phyloP scores from a whole-genome alignment of 306 rosid genomes.

The Trifolium repens region DNA sequence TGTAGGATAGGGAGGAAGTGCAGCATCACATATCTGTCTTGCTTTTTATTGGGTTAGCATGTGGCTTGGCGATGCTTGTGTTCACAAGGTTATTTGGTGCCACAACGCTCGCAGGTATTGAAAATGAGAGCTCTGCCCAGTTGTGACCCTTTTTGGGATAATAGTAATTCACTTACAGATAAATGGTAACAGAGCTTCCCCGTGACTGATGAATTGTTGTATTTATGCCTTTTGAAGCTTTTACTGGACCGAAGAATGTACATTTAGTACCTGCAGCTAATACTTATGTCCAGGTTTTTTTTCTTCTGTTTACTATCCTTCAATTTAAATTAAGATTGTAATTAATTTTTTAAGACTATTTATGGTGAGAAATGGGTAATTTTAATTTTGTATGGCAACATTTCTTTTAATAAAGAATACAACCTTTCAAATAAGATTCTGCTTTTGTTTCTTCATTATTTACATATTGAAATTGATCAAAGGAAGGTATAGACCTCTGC shows the following conservation, averaged over 20 bases:
- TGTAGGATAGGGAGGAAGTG: conserved; percentile 85
- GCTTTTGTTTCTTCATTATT: conserved; percentile 16
- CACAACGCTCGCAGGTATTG: conserved; percentile 71
- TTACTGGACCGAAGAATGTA: conserved; percentile 70
- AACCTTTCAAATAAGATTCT: conserved; percentile 23
- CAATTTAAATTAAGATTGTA: conserved; percentile 22
- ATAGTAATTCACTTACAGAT: conserved; percentile 29
- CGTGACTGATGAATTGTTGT: conserved; percentile 48
- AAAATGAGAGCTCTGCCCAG: conserved; percentile 30
- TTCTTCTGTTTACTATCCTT: conserved; percentile 13
- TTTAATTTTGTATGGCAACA: background rate
- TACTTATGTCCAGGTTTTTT: conserved; percentile 81
- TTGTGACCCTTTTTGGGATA: conserved; percentile 32
- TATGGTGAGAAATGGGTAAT: conserved; percentile 17
- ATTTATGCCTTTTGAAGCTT: conserved; percentile 62
- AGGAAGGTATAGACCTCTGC: conserved; percentile 24
- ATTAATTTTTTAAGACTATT: background rate
- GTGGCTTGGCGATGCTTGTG: conserved; percentile 78
- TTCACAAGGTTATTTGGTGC: conserved; percentile 73
- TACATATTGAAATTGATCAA: conserved; percentile 12
- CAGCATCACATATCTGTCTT: conserved; percentile 66
- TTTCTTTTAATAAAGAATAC: background rate
- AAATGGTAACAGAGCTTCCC: conserved; percentile 39
- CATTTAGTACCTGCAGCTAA: conserved; percentile 82
- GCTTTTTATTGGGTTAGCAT: conserved; percentile 80